Evolutionary conservation across 2,329 filamentous ascomycete genomes (phyloP), one percentile per base, ranked within the genome.

Genomic region (Pseudonectria foliicola): DNA sequence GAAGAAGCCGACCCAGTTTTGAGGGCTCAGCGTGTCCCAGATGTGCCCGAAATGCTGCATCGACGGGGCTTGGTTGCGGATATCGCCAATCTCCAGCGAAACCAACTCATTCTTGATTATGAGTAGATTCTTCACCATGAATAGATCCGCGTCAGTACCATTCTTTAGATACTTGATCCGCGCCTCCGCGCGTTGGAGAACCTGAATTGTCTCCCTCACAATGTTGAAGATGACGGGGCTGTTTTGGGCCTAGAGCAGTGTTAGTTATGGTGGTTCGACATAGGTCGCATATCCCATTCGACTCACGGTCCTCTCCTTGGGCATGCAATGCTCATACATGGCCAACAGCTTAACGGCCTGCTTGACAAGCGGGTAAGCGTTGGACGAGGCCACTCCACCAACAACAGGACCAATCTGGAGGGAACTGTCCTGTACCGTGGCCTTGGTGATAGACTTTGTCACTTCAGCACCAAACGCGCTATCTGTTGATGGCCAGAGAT

Each of bases 101-200:
- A 98, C 80, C 33, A 98, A 84, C 57, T 95, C 86, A 56, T 95
- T 93, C 61, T 96, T 96, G 33, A 98, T 75, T 32, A 95, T 82
- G 32, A 98, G 81, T 2, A 98, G 73, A 56, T 98, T 95, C 50
- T 90, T 92, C 50, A 98, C 82, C 53, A 95, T 80, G 62, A 98
- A 98, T 4, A 98, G 73, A 48, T 95, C 85, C 0, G 84, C 76
- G 55, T 96, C 88, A 6, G 81, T 56, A 14, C 73, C 68, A 37
- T 61, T 54, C 45, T 68, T 71, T 43, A 76, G 77, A 25, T 73
- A 73, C 37, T 78, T 74, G 47, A 94, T 82, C 40, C 76, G 75
- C 6, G 72, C 66, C 46, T 88, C 84, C 18, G 87, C 90, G 33
- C 80, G 74, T 44, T 88, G 77, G 13, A 98, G 74, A 4, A 89